A percentile compares a stretch with the other conserved stretches of the same genome.
Evolutionary conservation across 2,329 filamentous ascomycete species (phyloP).

Genomic region (Phyllosticta citrichinensis): DNA sequence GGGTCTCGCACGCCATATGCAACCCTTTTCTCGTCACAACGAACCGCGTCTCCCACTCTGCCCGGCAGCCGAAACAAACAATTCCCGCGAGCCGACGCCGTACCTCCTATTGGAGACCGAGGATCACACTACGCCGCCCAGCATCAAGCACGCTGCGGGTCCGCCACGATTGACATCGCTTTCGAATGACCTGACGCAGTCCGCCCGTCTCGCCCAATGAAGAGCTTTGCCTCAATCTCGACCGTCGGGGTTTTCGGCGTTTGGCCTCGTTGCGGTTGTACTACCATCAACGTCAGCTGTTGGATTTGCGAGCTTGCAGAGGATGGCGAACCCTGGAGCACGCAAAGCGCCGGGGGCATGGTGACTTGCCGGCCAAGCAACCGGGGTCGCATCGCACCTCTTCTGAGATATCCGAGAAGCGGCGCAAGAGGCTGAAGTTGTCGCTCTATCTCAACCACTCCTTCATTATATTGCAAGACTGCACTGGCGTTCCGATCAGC

Average conservation of each 20-base stretch:
- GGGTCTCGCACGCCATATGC: not conserved
- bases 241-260: not conserved
- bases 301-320: not conserved
- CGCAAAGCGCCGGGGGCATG: constrained; percentile 5
- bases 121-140: not conserved
- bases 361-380: constrained; percentile 4
- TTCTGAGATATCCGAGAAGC: not conserved
- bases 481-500: not conserved
- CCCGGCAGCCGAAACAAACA: not conserved
- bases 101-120: not conserved
- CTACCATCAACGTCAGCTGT: not conserved
- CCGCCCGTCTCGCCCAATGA: not conserved
- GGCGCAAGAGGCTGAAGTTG: not conserved
- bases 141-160: not conserved
- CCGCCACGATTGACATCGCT: not conserved
- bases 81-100: not conserved
- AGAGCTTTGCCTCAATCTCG: not conserved
- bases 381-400: not conserved
- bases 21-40: not conserved
- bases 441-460: not conserved
- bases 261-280: not conserved
- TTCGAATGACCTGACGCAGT: not conserved
- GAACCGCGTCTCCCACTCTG: not conserved
- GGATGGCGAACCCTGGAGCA: constrained; percentile 1
- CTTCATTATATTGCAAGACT: not conserved